A percentile compares a stretch with the other conserved stretches of the same genome.
These are phyloP conservation scores for Lipomyces japonicus DNA, from an alignment of 805 yeast species.

Conservation along the genomic window DNA sequence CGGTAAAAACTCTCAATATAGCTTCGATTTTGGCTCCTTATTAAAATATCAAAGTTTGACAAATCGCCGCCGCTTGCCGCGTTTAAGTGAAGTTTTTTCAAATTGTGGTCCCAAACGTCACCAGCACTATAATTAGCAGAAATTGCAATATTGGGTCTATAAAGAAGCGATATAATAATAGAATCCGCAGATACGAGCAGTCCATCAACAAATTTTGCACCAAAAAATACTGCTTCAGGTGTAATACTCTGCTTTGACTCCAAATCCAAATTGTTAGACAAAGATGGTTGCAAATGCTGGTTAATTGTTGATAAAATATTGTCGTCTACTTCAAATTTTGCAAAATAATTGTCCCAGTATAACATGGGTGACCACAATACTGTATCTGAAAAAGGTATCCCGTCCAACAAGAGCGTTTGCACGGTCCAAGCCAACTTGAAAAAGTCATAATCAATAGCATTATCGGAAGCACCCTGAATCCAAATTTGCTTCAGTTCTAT, in stretches of 20 bases:
- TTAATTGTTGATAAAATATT: slow-evolving; percentile 42
- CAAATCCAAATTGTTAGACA: neutral
- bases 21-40: too few species aligned
- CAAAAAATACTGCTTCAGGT: slow-evolving; percentile 4
- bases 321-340: slow-evolving; percentile 36
- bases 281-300: neutral
- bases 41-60: neutral
- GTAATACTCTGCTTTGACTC: neutral
- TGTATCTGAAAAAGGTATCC: slow-evolving; percentile 30
- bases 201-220: neutral
- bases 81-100: neutral
- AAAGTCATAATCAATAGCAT: slow-evolving; percentile 40
- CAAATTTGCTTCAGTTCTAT: slow-evolving; percentile 39
- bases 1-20: slow-evolving; percentile 17
- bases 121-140: neutral
- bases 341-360: slow-evolving; percentile 43
- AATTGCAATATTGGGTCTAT: neutral
- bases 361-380: slow-evolving; percentile 40
- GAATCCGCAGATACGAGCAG: slow-evolving; percentile 7
- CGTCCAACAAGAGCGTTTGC: slow-evolving; percentile 38
- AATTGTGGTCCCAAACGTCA: slow-evolving; percentile 7
- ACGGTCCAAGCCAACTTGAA: slow-evolving; percentile 38
- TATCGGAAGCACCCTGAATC: slow-evolving; percentile 34
- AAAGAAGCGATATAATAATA: slow-evolving; percentile 3
- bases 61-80: neutral